Base-by-base conservation (phyloP, 1,284 basidiomycete genomes). In the Naganishia sp. region DNA sequence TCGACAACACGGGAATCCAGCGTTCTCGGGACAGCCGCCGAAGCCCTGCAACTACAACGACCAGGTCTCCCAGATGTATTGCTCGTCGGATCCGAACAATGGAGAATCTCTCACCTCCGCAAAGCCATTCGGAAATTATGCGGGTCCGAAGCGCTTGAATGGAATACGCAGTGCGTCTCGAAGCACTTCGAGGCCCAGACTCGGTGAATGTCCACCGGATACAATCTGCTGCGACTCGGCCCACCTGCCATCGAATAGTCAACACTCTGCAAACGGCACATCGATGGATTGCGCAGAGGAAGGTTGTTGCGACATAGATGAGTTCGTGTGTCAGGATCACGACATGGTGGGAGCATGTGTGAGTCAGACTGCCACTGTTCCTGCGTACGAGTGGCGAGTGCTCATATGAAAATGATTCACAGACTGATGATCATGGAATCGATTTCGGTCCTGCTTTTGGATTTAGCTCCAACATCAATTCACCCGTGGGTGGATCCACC, bases 241-340 rank as follows among this genome's bases (percentile, higher is more conserved):
- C 7, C 36, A 39, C 36, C 36, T 39, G 7, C 28, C 59, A 52
- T 28, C 21, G 23, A 23, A 25, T 39, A 28, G 16, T 44, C 3
- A 16, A 2, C 18, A 44, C 28, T 6, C 11, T 39, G 10, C 45
- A 46, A 9, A 31, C 31, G 16, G 33, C 23, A 33, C 48, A 52
- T 15, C 48, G 9, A 61, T 61, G 59, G 59, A 61, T n/a, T 61
- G 59, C 23, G 18, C 46, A 36, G 59, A 61, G 25, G 48, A 61
- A n/a, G 59, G 59, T 5, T 61, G 59, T 43, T 61, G 59, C 11
- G 59, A 61, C 10, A 39, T 61, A 3, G 59, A 61, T 18, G 59
- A 61, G n/a, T 61, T 61, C 18, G 36, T 61, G 5, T 61, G 59
- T 43, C 59, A 50, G 48, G 59, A 61, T 43, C 59, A 61, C 49